phyloP scores from a whole-genome alignment of 2,329 filamentous ascomycete species.

The Chalaropsis thielavioides region DNA sequence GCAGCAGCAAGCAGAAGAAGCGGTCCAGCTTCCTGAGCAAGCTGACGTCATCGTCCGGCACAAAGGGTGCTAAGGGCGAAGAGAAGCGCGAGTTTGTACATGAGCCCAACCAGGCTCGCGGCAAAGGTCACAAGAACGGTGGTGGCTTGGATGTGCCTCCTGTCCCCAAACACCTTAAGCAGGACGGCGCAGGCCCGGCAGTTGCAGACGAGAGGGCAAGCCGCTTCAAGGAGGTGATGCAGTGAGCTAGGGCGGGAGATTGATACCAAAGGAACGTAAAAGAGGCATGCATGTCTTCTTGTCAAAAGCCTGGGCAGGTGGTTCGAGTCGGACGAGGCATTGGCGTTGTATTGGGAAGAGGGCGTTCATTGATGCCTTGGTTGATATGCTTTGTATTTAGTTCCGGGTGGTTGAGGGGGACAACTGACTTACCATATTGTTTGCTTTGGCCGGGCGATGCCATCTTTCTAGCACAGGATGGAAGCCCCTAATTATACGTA shows the following conservation, averaged over 20 bases:
- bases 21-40: constrained; percentile 11
- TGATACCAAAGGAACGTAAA: not conserved
- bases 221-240: constrained; percentile 15
- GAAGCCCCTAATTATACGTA: not conserved
- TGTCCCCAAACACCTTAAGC: not conserved
- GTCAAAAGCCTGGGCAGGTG: not conserved
- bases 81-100: constrained; percentile 14
- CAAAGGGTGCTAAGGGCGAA: constrained; percentile 3
- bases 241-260: not conserved
- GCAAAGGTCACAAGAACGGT: not conserved
- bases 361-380: not conserved
- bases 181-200: not conserved
- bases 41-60: constrained; percentile 3
- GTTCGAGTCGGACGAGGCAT: not conserved
- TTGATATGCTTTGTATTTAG: not conserved
- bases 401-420: not conserved
- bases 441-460: not conserved
- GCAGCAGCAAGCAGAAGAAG: constrained; percentile 10
- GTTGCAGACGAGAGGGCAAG: constrained; percentile 7
- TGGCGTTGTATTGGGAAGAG: not conserved
- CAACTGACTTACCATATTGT: not conserved
- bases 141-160: not conserved
- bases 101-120: constrained; percentile 1
- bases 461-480: not conserved
- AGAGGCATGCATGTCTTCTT: not conserved